These are phyloP conservation scores for Yarrowia sp. DNA, from an alignment of 805 yeast species.

Conservation along the genomic window DNA sequence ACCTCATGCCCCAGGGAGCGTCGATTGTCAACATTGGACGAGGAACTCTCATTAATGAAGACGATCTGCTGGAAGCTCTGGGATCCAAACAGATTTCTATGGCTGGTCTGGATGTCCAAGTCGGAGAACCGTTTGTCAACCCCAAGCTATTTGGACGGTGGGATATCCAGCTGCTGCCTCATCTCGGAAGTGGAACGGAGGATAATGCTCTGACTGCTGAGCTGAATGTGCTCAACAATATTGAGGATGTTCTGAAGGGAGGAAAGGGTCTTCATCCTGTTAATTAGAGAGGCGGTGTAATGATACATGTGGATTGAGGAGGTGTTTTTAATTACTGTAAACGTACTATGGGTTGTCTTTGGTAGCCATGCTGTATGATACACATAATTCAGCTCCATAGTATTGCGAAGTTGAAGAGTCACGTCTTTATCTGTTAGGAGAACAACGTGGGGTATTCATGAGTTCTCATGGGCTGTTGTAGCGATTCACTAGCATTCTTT, in stretches of 20 bases:
- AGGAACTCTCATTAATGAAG: conserved; percentile 71
- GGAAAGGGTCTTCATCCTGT: conserved; percentile 39
- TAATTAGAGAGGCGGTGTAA: neutral
- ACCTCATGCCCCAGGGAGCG: conserved; percentile 59
- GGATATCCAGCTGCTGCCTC: conserved; percentile 74
- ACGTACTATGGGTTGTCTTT: no score
- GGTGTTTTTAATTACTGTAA: no score
- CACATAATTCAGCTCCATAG: no score
- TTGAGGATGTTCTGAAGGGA: conserved; percentile 46
- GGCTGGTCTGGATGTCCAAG: conserved; percentile 78
- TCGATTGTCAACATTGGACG: conserved; percentile 78
- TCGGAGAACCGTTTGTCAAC: conserved; percentile 65
- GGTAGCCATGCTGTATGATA: no score
- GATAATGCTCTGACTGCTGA: conserved; percentile 43
- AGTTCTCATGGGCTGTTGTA: no score
- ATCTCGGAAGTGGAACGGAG: conserved; percentile 69
- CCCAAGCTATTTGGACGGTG: conserved; percentile 59
- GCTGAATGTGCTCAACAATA: conserved; percentile 66
- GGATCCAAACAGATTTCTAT: conserved; percentile 64
- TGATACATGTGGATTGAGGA: no score
- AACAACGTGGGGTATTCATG: no score
- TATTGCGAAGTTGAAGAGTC: no score
- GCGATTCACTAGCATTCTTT: no score
- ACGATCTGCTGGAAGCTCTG: conserved; percentile 67
- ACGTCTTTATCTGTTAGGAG: no score